Evolutionary conservation across 352 stramenopile species (phyloP), one percentile per base, ranked within the genome.

Genomic region (Phytophthora aleatoria): DNA sequence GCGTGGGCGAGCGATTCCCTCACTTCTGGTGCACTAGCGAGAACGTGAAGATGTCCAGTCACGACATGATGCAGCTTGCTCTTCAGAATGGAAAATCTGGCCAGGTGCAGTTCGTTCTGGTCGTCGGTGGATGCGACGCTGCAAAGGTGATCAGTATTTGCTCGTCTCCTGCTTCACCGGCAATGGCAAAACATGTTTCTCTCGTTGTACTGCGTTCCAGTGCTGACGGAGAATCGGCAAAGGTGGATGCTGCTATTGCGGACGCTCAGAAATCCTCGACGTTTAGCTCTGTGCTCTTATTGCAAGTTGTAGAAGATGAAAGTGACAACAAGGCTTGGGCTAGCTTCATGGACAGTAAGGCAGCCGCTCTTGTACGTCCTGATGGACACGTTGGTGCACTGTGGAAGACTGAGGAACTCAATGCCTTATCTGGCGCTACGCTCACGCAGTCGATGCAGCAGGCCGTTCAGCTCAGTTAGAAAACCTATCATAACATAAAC

Each of bases 381-480:
- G 89, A 96, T 60, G 85, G 87, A 31, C 87, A 95, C 56, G 61
- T 96, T 38, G 86, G 77, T n/a, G 71, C 57, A 5, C 50, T 95
- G 11, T 95, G 87, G 81, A 57, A 57, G 44, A 20, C 47, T 7
- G 50, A 73, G 15, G 57, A 75, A 20, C 47, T 77, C 41, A 45
- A 76, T 3, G 36, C 47, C 1, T 59, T 76, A 6, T 58, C 55
- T 42, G 31, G 16, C 26, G 50, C 26, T 5, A 27, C 26, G 43
- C 56, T 79, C 5, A 64, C 53, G 27, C 57, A 63, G 44, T 52
- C 67, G 20, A 56, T 79, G 51, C 67, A 79, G 39, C 58, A 47
- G 35, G 56, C 71, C 8, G 47, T 74, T 7, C 58, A 76, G 33
- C 67, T 79, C 27, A 76, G 62, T 50, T 79, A 67, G 65, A 8